Percentiles rank a stretch among this genome's conserved stretches.
These are phyloP conservation scores for Colletotrichum salicis DNA, from an alignment of 2,329 filamentous ascomycete genomes.

Conservation along the genomic window DNA sequence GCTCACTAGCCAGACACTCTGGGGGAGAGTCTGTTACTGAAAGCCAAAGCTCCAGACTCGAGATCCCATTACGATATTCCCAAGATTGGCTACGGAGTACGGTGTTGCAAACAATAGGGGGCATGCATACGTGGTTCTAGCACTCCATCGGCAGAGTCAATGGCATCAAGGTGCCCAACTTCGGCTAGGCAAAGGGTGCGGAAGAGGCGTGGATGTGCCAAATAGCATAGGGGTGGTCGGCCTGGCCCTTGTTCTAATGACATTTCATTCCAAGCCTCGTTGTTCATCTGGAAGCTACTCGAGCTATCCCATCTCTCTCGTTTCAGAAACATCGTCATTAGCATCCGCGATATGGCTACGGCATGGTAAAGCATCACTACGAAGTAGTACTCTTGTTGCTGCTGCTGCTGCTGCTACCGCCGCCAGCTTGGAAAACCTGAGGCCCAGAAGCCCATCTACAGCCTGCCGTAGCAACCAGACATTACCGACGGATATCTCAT, in stretches of 20 bases:
- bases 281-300: neutral
- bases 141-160: neutral
- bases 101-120: neutral
- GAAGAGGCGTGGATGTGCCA: neutral
- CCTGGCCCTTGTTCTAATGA: constrained; percentile 12
- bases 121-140: neutral
- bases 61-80: neutral
- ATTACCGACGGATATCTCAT: neutral
- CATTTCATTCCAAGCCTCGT: constrained; percentile 24
- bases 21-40: neutral
- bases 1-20: neutral
- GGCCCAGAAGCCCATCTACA: neutral
- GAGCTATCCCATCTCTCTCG: neutral
- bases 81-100: neutral
- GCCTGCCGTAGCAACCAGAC: neutral
- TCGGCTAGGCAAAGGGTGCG: constrained; percentile 14
- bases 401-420: neutral
- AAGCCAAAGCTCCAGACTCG: neutral
- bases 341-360: neutral
- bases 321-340: neutral
- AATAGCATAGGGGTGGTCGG: constrained; percentile 11
- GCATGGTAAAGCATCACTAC: neutral
- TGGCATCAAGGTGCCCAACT: constrained; percentile 22
- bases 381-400: neutral
- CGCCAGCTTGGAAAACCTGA: neutral